These are phyloP conservation scores for Beauveria australis DNA, from an alignment of 2,329 filamentous ascomycete genomes.

Conservation along the genomic window DNA sequence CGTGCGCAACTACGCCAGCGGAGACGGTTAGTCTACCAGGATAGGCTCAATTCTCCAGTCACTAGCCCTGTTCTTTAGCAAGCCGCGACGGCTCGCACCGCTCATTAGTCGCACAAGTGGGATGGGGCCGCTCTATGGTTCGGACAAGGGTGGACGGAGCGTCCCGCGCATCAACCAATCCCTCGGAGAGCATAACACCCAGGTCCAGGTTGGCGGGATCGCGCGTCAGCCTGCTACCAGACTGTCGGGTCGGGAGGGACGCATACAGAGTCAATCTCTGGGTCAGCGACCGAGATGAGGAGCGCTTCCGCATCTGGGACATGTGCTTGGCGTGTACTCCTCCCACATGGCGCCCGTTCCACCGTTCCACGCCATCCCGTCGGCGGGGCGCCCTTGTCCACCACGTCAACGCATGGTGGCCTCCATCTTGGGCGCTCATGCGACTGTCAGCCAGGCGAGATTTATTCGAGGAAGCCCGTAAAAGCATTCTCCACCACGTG, in stretches of 20 bases:
- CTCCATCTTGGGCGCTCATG: constrained; percentile 10
- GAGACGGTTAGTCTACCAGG: constrained; percentile 4
- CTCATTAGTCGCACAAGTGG: constrained; percentile 12
- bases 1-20: constrained; percentile 3
- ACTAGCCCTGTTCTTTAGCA: constrained; percentile 9
- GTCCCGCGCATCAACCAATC: constrained; percentile 12
- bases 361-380: neutral
- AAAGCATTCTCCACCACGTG: neutral
- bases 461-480: neutral
- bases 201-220: constrained; percentile 11
- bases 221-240: constrained; percentile 4
- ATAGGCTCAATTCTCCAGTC: constrained; percentile 8
- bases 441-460: neutral
- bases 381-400: constrained; percentile 9
- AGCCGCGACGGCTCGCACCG: constrained; percentile 12
- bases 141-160: constrained; percentile 13
- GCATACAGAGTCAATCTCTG: neutral
- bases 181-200: neutral
- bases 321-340: neutral
- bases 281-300: constrained; percentile 4
- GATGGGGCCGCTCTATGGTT: constrained; percentile 10
- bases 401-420: constrained; percentile 5
- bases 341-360: neutral
- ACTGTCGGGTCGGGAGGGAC: constrained; percentile 4
- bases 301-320: constrained; percentile 4